phyloP scores from a whole-genome alignment of 352 stramenopile species.

The Phytophthora syringae region DNA sequence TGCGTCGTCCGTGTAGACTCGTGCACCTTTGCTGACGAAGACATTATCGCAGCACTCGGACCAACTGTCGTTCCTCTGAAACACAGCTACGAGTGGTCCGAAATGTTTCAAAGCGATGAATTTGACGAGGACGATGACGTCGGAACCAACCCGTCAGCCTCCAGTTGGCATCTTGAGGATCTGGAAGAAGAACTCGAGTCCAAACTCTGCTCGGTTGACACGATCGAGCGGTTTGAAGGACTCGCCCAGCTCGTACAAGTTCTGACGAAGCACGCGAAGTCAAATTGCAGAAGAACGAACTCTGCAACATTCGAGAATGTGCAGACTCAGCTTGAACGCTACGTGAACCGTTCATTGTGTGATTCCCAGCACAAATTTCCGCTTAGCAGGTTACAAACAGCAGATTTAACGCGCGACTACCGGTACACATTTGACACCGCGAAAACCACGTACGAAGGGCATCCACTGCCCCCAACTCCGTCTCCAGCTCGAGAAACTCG shows the following conservation, averaged over 20 bases:
- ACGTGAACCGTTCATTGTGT: slow-evolving; percentile 43
- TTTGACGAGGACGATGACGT: slow-evolving; percentile 36
- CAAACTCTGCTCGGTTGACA: background rate
- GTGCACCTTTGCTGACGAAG: slow-evolving; percentile 59
- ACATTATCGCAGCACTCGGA: slow-evolving; percentile 49
- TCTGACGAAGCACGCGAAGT: background rate
- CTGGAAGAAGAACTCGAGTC: background rate
- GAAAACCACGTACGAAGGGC: slow-evolving; percentile 28
- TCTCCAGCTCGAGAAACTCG: background rate
- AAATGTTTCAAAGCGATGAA: background rate
- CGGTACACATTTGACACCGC: slow-evolving; percentile 42
- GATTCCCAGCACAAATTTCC: slow-evolving; percentile 26
- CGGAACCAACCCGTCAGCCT: slow-evolving; percentile 11
- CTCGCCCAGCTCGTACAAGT: background rate
- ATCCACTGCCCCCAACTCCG: background rate
- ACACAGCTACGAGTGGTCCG: background rate
- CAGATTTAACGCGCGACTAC: slow-evolving; percentile 48
- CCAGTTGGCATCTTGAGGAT: background rate
- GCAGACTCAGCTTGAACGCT: slow-evolving; percentile 39
- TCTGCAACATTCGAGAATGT: slow-evolving; percentile 32
- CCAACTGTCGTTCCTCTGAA: slow-evolving; percentile 36
- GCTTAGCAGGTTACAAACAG: background rate
- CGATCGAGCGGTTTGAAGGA: background rate
- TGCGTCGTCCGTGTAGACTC: slow-evolving; percentile 57
- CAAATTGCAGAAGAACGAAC: background rate